Evolutionary conservation across 768 basidiomycete species (phyloP), one percentile per base, ranked within the genome.

Genomic region (Candolleomyces aberdarensis): DNA sequence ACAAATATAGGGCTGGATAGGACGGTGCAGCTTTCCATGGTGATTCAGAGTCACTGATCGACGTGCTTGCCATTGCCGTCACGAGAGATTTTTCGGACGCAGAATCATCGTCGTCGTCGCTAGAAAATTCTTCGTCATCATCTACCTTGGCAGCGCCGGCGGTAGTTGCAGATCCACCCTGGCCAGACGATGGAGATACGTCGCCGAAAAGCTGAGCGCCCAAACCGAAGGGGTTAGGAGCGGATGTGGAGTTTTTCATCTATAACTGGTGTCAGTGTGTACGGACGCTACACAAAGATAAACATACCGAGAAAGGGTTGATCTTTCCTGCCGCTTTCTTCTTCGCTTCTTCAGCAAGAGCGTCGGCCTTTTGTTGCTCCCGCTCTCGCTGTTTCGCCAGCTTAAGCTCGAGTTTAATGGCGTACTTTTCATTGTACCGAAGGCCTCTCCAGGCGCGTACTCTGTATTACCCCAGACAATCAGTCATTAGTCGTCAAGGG

Each of bases 361-460:
- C 70, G 41, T 69, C 67, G 43, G 72, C 68, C 65, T 79, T 79
- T 3, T 77, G 71, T 55, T 72, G 75, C 52, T 76, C 74, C 54
- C 74, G 73, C 59, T 74, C 74, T 50, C 69, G 70, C 61, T 77
- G 79, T 47, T 62, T 73, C 13, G 75, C 76, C 5, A 78, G 73
- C 68, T 86, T 87, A 63, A 78, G 78, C 67, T 85, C 81, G 1
- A 94, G 78, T 68, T 91, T 89, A 32, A 77, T 78, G 11, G 93
- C 94, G 69, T 92, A 95, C 57, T 78, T 78, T 57, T 83, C 80
- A 69, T 95, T 94, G 65, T 80, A 84, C 31, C 87, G 81, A 52
- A 94, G 69, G 8, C 86, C 88, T 60, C 94, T 81, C 86, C 89
- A 95, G 32, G 90, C 93, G 20, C 94, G 85, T 55, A 94, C 76